Evolutionary conservation across 352 stramenopile genomes (phyloP), one percentile per base, ranked within the genome.

Genomic region (Phytophthora constricta): DNA sequence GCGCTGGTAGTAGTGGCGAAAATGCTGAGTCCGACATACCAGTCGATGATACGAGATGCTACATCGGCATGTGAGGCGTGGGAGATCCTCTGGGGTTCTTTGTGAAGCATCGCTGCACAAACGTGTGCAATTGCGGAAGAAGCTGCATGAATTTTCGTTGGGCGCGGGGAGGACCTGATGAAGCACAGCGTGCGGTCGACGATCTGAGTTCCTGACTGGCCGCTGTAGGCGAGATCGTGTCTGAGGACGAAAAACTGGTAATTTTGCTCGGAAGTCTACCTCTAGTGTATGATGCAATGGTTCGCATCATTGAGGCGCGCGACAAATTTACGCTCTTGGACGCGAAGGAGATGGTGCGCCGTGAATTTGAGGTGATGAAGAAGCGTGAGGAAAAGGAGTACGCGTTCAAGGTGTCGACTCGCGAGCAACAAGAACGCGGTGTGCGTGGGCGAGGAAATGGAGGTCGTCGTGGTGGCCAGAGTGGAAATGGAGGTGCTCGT

Each of bases 301-400:
- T 76, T 8, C 27, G 27, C 1, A 68, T 72, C 23, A 76, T 76
- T 33, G 68, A 76, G 33, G 28, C 41, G 2, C 33, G 60, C 2
- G 20, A 39, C 1, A 63, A 37, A 4, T 20, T 68, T 3, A 61
- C 39, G 3, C 39, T 76, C 4, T 19, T 76, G 0, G 57, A 65
- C 10, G 56, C 68, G 4, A 76, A 76, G 33, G 68, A 76, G 27
- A 76, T 72, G 57, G 9, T 72, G 1, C 55, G 37, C 22, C 49
- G 68, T 3, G 57, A 71, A 17, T 68, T 25, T 17, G 49, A 64
- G 0, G 39, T 17, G 2, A n/a, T 65, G 0, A 17, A 68, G 37
- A 67, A 62, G 20, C 23, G 51, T 0, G 55, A 62, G n/a, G 22
- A 42, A 34, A 45, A 56, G 22, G 57, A 72, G 27, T 2, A 27